Evolutionary conservation across 2,329 filamentous ascomycete species (phyloP).

Genomic region (Stagonosporopsis vannaccii): DNA sequence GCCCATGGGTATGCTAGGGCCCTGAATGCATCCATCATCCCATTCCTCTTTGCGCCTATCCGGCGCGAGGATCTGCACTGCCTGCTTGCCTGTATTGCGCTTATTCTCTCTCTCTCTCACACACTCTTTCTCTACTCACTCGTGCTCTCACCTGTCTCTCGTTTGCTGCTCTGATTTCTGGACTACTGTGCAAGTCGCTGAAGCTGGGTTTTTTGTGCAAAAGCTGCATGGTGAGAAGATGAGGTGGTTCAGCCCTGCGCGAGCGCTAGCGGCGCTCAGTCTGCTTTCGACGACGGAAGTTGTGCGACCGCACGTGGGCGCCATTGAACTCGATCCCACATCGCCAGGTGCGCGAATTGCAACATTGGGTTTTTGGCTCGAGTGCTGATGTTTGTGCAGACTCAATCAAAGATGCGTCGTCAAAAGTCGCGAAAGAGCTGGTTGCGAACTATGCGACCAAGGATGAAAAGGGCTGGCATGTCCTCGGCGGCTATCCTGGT

Average conservation of each 20-base stretch:
- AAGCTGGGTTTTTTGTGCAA: neutral
- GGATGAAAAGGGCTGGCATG: constrained; percentile 52
- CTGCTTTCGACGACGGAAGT: constrained; percentile 28
- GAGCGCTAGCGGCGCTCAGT: constrained; percentile 37
- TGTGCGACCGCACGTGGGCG: constrained; percentile 28
- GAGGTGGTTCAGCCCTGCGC: constrained; percentile 37
- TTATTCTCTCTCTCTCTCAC: constrained; percentile 2
- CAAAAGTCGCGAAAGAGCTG: constrained; percentile 56
- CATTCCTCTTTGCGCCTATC: constrained; percentile 3
- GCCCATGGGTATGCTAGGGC: neutral
- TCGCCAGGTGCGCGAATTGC: constrained; percentile 25
- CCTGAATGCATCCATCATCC: constrained; percentile 4
- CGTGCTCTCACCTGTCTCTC: neutral
- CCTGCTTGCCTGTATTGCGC: constrained; percentile 2
- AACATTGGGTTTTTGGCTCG: neutral
- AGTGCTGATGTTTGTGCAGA: constrained; percentile 30
- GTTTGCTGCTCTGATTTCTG: neutral
- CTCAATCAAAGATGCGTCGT: constrained; percentile 57
- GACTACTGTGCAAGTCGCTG: neutral
- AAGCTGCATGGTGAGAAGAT: constrained; percentile 30
- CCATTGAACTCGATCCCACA: constrained; percentile 36
- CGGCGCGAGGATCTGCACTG: constrained; percentile 7
- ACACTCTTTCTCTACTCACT: constrained; percentile 2
- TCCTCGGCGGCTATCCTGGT: constrained; percentile 53
- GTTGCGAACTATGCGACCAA: constrained; percentile 62